phyloP scores from a whole-genome alignment of 1,139 yeast species.

The Protomyces inundatus region DNA sequence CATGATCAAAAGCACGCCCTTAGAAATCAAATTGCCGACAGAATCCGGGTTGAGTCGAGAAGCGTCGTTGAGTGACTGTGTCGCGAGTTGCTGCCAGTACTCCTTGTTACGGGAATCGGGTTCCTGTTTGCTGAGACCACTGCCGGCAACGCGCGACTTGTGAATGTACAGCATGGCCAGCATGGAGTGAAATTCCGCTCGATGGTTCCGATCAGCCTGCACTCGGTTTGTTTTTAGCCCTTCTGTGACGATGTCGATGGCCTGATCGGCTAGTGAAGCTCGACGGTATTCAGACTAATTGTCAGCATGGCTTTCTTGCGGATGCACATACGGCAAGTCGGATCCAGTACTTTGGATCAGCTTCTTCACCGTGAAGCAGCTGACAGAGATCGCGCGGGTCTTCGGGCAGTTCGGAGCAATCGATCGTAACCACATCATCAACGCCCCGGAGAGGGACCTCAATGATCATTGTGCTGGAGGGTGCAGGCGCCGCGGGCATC shows the following conservation, averaged over 20 bases:
- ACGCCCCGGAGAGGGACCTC: slow-evolving; percentile 64
- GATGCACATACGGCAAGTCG: slow-evolving; percentile 35
- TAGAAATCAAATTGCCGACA: slow-evolving; percentile 53
- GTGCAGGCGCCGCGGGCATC: no score
- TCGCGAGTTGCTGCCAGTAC: slow-evolving; percentile 39
- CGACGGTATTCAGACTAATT: slow-evolving; percentile 56
- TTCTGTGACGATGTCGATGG: slow-evolving; percentile 56
- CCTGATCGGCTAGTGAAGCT: slow-evolving; percentile 55
- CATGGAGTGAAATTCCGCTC: slow-evolving; percentile 54
- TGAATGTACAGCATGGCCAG: slow-evolving; percentile 69
- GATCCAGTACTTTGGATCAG: slow-evolving; percentile 70
- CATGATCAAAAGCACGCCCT: slow-evolving; percentile 46
- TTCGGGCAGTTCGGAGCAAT: slow-evolving; percentile 69
- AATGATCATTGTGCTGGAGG: slow-evolving; percentile 34
- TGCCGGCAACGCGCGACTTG: slow-evolving; percentile 44
- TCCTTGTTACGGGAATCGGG: slow-evolving; percentile 36
- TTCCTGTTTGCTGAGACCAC: slow-evolving; percentile 34
- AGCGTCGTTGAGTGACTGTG: slow-evolving; percentile 40
- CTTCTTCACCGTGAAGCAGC: slow-evolving; percentile 70
- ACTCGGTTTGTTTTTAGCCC: slow-evolving; percentile 47
- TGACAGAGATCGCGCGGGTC: slow-evolving; percentile 78
- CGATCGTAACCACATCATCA: slow-evolving; percentile 68
- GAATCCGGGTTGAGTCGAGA: slow-evolving; percentile 44
- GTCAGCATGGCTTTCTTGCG: background rate
- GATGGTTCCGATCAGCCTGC: slow-evolving; percentile 46